Conservation (phyloP, 2,329 filamentous ascomycete species). For the Cladorrhinum sp. region DNA sequence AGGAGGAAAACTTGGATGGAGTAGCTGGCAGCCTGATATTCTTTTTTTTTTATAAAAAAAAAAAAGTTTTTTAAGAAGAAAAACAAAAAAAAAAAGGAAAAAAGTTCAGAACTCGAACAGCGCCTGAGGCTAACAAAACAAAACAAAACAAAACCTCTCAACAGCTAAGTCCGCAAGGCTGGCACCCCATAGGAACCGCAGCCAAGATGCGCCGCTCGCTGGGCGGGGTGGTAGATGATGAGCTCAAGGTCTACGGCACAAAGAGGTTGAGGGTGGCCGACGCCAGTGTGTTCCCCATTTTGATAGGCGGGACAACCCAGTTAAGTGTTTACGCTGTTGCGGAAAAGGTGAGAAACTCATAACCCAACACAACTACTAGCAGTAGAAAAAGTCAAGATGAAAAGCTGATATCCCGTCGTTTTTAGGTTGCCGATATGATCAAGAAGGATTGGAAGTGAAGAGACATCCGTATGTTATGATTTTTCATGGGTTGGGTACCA, state of each 20-base stretch:
- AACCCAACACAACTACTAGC: background rate
- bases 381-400: background rate
- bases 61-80: no score
- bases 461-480: background rate
- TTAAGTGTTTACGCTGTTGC: constrained; percentile 24
- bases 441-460: background rate
- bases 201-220: constrained; percentile 20
- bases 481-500: no score
- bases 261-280: constrained; percentile 21
- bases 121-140: no score
- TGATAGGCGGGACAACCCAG: constrained; percentile 20
- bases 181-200: constrained; percentile 20
- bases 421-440: background rate
- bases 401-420: background rate
- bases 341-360: constrained; percentile 1
- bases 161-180: background rate
- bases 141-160: background rate
- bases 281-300: constrained; percentile 17
- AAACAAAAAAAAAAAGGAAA: no score
- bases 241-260: constrained; percentile 19
- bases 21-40: no score
- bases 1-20: no score
- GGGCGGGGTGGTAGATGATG: constrained; percentile 19
- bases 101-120: no score
- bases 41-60: no score